Base-by-base conservation (phyloP, 73 alveolate genomes). In the Paramecium tetraurelia region DNA sequence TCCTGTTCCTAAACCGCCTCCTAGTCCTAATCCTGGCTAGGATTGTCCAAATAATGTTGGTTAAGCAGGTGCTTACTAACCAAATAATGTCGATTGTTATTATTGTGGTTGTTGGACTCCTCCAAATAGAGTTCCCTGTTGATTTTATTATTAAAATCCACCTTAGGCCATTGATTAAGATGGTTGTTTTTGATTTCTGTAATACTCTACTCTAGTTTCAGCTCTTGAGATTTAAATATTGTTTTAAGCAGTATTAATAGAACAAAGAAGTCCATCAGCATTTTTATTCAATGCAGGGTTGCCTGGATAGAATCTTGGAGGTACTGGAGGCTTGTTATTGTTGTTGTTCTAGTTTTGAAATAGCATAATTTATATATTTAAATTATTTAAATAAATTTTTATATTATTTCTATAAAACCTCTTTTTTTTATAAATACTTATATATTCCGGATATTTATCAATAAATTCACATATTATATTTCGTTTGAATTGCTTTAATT, bases 381-480 rank as follows among this genome's bases (percentile, higher is more conserved):
- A 63, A 63, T 63, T 31, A 63, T 63, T 63, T 63, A 63, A 63
- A 63, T 63, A 31, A 11, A 63, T 63, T 63, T 46, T 53, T 53
- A 53, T 53, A 53, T 20, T 4, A 53, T 18, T 53, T 53, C 69
- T 53, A 16, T 53, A 53, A 53, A 18, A 53, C 11, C 11, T 18
- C 69, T n/a, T 6, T 53, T 16, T 16, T 53, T 53, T 18, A 18
- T 3, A 16, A 53, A 4, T 53, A 53, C 31, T 53, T 53, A 53
- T 53, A 53, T 53, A 53, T 27, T 63, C 84, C 21, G 41, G 24
- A 21, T 27, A 31, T 27, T 63, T 63, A 27, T 21, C 11, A 27
- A 27, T 63, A 63, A 63, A 63, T 63, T 80, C 90, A 80, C 90
- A 80, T 80, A 80, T 80, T 80, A 80, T 80, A 80, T 80, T 80